Percentiles rank a stretch among this genome's conserved stretches.
phyloP scores from a whole-genome alignment of 768 basidiomycete genomes.

The Pleurotus giganteus region DNA sequence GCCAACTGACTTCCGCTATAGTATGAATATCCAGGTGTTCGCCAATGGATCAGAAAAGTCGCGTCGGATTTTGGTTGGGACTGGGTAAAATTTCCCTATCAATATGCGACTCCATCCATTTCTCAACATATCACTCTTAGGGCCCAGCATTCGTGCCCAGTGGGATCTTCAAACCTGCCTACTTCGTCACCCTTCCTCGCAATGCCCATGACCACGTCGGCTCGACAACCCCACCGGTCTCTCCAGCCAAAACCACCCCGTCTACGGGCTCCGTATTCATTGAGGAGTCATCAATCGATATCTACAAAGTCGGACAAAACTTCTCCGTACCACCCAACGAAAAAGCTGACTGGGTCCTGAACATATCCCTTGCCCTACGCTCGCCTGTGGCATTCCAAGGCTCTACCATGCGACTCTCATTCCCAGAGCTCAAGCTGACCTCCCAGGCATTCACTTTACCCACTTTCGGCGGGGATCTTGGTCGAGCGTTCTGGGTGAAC shows the following conservation, averaged over 20 bases:
- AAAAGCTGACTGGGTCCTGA: conserved; percentile 53
- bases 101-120: not conserved
- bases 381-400: conserved; percentile 33
- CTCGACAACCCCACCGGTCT: not conserved
- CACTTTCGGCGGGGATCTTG: conserved; percentile 20
- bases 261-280: conserved; percentile 35
- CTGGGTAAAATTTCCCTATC: conserved; percentile 37
- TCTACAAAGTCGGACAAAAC: conserved; percentile 50
- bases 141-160: conserved; percentile 57
- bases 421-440: conserved; percentile 44
- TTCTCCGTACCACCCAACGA: conserved; percentile 42
- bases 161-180: conserved; percentile 56
- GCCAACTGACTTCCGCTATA: conserved; percentile 14
- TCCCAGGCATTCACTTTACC: conserved; percentile 30
- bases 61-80: conserved; percentile 62
- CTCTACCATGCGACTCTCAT: conserved; percentile 38
- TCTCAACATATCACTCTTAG: conserved; percentile 22
- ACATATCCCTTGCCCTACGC: conserved; percentile 48
- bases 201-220: conserved; percentile 3
- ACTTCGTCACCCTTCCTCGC: conserved; percentile 37
- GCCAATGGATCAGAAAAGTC: conserved; percentile 48
- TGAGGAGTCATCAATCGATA: conserved; percentile 53
- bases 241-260: conserved; percentile 6
- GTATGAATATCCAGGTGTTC: conserved; percentile 51
- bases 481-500: conserved; percentile 36